phyloP scores from a whole-genome alignment of 2,329 filamentous ascomycete species.

The Phialocephala sp. region DNA sequence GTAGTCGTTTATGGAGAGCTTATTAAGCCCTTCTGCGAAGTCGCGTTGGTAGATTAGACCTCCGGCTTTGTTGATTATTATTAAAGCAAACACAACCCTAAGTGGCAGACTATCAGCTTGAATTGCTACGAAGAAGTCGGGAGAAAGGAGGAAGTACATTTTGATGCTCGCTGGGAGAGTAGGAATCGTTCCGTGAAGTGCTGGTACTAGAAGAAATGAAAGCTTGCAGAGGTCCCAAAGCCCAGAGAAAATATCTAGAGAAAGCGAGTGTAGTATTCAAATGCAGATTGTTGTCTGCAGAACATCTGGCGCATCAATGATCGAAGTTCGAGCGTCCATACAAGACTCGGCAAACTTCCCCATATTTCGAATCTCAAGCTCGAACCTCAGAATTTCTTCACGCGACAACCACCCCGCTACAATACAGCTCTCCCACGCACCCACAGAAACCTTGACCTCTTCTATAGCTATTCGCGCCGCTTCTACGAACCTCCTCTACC shows the following conservation, averaged over 20 bases:
- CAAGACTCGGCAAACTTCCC: conserved; percentile 31
- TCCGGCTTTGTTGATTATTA: conserved; percentile 98
- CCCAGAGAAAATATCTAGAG: background rate
- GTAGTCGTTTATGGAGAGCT: conserved; percentile 93
- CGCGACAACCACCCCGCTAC: conserved; percentile 23
- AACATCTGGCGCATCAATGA: conserved; percentile 1
- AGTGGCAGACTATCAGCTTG: background rate
- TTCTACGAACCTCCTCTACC: background rate
- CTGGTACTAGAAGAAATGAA: background rate
- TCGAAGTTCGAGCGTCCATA: conserved; percentile 9
- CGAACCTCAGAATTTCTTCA: conserved; percentile 26
- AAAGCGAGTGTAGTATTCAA: background rate
- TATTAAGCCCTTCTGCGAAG: conserved; percentile 85
- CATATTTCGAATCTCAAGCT: conserved; percentile 24
- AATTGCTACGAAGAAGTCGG: background rate
- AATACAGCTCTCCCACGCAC: background rate
- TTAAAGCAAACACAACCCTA: conserved; percentile 93
- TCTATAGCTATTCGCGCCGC: background rate
- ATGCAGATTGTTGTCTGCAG: background rate
- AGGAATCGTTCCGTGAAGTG: background rate
- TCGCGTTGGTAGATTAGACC: conserved; percentile 95
- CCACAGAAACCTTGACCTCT: background rate
- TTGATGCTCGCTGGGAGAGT: background rate
- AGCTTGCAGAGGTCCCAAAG: background rate
- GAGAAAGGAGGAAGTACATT: background rate